Percentiles rank a stretch among this genome's conserved stretches.
These are phyloP conservation scores for Marvania coccoides DNA, from an alignment of 139 green algal species.

Conservation along the genomic window DNA sequence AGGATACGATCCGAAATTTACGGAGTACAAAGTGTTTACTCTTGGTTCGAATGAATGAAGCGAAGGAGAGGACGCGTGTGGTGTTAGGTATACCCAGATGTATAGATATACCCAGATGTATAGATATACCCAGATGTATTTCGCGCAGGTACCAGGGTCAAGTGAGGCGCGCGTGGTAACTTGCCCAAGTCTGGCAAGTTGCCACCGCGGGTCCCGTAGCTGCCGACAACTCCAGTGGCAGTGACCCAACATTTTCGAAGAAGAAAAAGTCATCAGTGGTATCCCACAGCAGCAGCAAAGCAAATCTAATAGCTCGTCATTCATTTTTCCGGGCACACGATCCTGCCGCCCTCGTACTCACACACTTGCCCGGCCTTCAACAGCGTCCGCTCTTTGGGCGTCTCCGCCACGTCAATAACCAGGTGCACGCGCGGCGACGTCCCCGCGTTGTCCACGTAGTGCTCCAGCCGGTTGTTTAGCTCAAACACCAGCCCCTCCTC, in stretches of 20 bases:
- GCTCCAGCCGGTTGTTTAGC: constrained; percentile 52
- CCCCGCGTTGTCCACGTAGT: constrained; percentile 33
- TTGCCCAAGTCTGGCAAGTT: not conserved
- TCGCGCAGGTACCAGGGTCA: not conserved
- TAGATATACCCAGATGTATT: too few species aligned
- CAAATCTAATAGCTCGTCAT: too few species aligned
- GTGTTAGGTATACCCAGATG: too few species aligned
- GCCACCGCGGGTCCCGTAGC: not conserved
- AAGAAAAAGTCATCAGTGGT: not conserved
- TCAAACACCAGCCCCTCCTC: constrained; percentile 60
- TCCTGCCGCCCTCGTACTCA: constrained; percentile 18
- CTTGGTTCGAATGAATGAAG: too few species aligned
- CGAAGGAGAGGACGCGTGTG: too few species aligned
- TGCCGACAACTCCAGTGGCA: not conserved
- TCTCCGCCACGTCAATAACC: constrained; percentile 50
- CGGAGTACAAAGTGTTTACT: too few species aligned
- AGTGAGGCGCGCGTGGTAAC: not conserved
- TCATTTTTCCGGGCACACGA: constrained; percentile 1
- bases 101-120: too few species aligned
- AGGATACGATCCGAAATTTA: too few species aligned
- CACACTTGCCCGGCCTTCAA: constrained; percentile 42
- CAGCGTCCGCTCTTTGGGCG: constrained; percentile 2
- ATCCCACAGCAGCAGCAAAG: too few species aligned
- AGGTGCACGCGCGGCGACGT: constrained; percentile 41
- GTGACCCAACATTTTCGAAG: not conserved